These are phyloP conservation scores for Penicillium antarcticum DNA, from an alignment of 495 filamentous ascomycete species.

Conservation along the genomic window DNA sequence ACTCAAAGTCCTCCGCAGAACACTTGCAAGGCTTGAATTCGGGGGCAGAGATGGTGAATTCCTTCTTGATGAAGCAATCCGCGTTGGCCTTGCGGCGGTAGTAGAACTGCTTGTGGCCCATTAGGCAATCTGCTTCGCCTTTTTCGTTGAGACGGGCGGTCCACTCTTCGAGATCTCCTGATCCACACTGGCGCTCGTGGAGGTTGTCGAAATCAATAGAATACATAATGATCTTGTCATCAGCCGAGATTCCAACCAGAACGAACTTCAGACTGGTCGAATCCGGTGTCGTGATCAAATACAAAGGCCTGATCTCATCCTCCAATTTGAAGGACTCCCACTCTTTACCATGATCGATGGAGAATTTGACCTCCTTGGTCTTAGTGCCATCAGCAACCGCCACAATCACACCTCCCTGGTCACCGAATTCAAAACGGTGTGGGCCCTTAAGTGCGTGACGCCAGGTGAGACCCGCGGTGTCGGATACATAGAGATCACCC, in stretches of 20 bases:
- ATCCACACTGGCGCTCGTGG: conserved; percentile 75
- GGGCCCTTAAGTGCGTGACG: conserved; percentile 66
- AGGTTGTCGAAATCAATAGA: conserved; percentile 79
- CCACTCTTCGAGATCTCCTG: conserved; percentile 85
- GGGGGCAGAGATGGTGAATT: conserved; percentile 70
- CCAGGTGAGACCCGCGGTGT: conserved; percentile 89
- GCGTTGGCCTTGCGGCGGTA: conserved; percentile 76
- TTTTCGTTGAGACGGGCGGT: conserved; percentile 76
- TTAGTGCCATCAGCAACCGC: conserved; percentile 65
- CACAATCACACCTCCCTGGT: conserved; percentile 81
- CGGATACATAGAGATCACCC: conserved; percentile 79
- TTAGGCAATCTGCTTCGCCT: conserved; percentile 78
- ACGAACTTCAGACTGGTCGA: conserved; percentile 90
- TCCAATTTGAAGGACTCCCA: conserved; percentile 67
- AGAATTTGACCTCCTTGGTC: conserved; percentile 71
- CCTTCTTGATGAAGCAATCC: conserved; percentile 83
- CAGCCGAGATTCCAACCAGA: conserved; percentile 51
- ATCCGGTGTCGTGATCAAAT: conserved; percentile 82
- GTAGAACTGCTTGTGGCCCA: conserved; percentile 90
- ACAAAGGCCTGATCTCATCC: conserved; percentile 57
- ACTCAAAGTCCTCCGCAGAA: conserved; percentile 82
- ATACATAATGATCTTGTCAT: conserved; percentile 55
- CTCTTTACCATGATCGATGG: conserved; percentile 78
- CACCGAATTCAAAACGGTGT: conserved; percentile 93
- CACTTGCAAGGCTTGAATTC: conserved; percentile 73